These are phyloP conservation scores for Trichoderma semiorbis DNA, from an alignment of 2,329 filamentous ascomycete species.

Conservation along the genomic window DNA sequence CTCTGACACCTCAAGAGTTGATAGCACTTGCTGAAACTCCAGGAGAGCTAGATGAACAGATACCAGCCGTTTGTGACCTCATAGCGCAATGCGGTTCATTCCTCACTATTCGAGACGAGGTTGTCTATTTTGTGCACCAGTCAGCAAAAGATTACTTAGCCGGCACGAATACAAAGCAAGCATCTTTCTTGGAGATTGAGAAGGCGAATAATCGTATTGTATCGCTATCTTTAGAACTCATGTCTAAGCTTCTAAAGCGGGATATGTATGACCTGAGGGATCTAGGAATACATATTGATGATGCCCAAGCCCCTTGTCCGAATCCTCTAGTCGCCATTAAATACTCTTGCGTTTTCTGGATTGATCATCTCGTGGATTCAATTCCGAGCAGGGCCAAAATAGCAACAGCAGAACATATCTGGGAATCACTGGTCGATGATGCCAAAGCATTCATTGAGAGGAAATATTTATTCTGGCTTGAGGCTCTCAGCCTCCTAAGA, in stretches of 20 bases:
- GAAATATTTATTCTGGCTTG: constrained; percentile 42
- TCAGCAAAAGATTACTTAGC: constrained; percentile 43
- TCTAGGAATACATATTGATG: neutral
- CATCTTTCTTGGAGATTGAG: constrained; percentile 28
- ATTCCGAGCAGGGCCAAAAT: neutral
- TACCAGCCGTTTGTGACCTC: constrained; percentile 25
- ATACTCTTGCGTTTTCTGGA: neutral
- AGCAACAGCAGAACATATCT: neutral
- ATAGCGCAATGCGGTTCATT: constrained; percentile 39
- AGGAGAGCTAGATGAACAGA: neutral
- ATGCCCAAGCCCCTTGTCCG: neutral
- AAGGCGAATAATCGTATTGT: neutral
- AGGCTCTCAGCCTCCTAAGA: constrained; percentile 37
- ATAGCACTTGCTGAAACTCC: neutral
- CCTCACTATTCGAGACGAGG: constrained; percentile 31
- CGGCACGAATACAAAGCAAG: constrained; percentile 21
- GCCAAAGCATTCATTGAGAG: constrained; percentile 7
- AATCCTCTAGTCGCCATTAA: neutral
- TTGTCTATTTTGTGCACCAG: constrained; percentile 40
- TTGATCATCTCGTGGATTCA: neutral
- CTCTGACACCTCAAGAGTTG: constrained; percentile 34
- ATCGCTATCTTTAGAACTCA: neutral
- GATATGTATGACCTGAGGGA: neutral
- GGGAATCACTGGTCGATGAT: neutral
- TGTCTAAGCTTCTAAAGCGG: neutral